Percentiles rank a stretch among this genome's conserved stretches.
phyloP scores from a whole-genome alignment of 768 basidiomycete species.

The Tephrocybe sp. region DNA sequence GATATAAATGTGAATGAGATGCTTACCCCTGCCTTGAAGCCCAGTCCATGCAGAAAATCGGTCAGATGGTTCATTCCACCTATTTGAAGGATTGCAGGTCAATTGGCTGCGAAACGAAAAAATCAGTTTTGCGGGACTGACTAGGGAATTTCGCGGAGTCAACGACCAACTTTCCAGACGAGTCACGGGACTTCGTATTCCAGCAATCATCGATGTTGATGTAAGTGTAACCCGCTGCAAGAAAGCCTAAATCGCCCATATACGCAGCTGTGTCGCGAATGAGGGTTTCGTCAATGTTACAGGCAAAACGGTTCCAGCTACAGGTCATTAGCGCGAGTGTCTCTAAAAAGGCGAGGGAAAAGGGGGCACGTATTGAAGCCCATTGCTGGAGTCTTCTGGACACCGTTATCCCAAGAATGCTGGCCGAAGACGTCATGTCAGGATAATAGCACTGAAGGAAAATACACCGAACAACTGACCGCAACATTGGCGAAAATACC shows the following conservation, averaged over 20 bases:
- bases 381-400: conserved; percentile 25
- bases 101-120: too few relatives aligned
- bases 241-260: conserved; percentile 23
- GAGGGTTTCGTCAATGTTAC: conserved; percentile 24
- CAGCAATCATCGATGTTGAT: conserved; percentile 28
- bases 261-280: conserved; percentile 21
- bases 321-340: not conserved
- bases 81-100: not conserved
- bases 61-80: conserved; percentile 24
- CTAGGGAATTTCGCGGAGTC: conserved; percentile 25
- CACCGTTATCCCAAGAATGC: conserved; percentile 20
- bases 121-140: not conserved
- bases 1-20: not conserved
- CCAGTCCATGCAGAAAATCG: conserved; percentile 21
- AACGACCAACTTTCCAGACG: conserved; percentile 18
- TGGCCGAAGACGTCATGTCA: too few relatives aligned
- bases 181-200: conserved; percentile 21
- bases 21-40: conserved; percentile 26
- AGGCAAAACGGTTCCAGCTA: conserved; percentile 26
- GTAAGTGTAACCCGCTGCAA: conserved; percentile 24
- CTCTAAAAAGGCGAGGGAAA: not conserved
- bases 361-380: conserved; percentile 24
- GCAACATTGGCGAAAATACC: too few relatives aligned
- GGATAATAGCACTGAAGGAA: too few relatives aligned
- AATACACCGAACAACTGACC: too few relatives aligned